These are phyloP conservation scores for Verticillium albo-atrum DNA, from an alignment of 2,329 filamentous ascomycete genomes.

Conservation along the genomic window DNA sequence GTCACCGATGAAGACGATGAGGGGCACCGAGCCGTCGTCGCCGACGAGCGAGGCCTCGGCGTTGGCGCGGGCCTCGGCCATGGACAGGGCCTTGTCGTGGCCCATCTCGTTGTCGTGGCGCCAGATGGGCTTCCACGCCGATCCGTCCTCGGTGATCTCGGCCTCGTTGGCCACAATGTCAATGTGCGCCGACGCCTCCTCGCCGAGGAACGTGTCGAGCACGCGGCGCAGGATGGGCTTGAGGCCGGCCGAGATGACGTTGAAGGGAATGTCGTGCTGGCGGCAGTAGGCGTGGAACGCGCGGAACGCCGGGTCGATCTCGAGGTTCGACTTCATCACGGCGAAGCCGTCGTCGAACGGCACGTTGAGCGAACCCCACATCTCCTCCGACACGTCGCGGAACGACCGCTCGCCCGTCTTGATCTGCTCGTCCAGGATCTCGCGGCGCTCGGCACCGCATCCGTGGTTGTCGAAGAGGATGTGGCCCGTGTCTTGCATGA, in stretches of 20 bases:
- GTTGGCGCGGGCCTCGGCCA: constrained; percentile 55
- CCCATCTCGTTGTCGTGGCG: constrained; percentile 60
- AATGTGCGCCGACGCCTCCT: constrained; percentile 53
- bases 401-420: constrained; percentile 62
- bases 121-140: constrained; percentile 62
- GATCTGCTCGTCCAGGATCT: constrained; percentile 59
- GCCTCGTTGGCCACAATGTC: constrained; percentile 67
- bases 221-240: constrained; percentile 60
- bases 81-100: constrained; percentile 63
- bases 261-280: constrained; percentile 60
- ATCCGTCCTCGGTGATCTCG: constrained; percentile 52
- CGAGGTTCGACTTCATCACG: constrained; percentile 56
- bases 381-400: constrained; percentile 66
- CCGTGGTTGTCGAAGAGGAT: constrained; percentile 63
- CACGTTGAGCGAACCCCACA: constrained; percentile 63
- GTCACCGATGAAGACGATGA: constrained; percentile 68
- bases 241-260: constrained; percentile 64
- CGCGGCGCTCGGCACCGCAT: constrained; percentile 52
- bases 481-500: constrained; percentile 67
- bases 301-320: constrained; percentile 60
- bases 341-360: constrained; percentile 65
- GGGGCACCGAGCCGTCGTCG: constrained; percentile 57
- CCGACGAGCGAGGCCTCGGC: constrained; percentile 35
- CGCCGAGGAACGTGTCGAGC: constrained; percentile 60
- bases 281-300: constrained; percentile 62